phyloP scores from a whole-genome alignment of 2,329 filamentous ascomycete species.

The Sphaerulina vaccinii region DNA sequence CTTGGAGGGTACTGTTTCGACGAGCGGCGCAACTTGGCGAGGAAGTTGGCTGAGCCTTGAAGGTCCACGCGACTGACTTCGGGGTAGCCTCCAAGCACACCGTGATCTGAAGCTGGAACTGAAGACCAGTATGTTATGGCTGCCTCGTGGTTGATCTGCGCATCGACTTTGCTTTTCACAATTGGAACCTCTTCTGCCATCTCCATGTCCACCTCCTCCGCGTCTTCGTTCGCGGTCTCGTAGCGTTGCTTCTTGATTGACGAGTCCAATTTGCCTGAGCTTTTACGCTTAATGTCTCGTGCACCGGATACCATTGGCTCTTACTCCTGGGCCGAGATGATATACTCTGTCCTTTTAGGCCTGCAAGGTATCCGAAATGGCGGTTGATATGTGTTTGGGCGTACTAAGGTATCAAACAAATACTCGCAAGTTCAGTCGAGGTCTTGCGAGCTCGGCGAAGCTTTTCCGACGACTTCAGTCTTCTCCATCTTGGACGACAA shows the following conservation, averaged over 20 bases:
- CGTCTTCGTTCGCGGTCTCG: not conserved
- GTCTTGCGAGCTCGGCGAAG: too few species aligned
- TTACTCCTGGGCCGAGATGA: not conserved
- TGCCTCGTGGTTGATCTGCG: slow-evolving; percentile 45
- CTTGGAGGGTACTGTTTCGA: slow-evolving; percentile 31
- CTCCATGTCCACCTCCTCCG: slow-evolving; percentile 5
- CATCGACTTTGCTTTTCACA: slow-evolving; percentile 5
- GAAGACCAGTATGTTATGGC: slow-evolving; percentile 54
- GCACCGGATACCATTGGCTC: slow-evolving; percentile 8
- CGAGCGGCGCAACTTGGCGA: slow-evolving; percentile 61
- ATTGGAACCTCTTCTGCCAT: slow-evolving; percentile 15
- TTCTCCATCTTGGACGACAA: too few species aligned
- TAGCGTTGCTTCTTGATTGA: slow-evolving; percentile 14
- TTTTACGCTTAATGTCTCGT: slow-evolving; percentile 19
- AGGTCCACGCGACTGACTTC: slow-evolving; percentile 69
- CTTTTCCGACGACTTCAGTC: too few species aligned
- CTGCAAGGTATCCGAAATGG: too few species aligned
- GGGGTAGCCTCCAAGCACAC: slow-evolving; percentile 77
- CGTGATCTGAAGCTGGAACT: slow-evolving; percentile 58
- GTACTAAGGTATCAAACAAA: too few species aligned
- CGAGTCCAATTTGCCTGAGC: slow-evolving; percentile 4
- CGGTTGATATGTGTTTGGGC: too few species aligned
- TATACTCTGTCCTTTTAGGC: too few species aligned
- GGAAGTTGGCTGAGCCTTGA: slow-evolving; percentile 66
- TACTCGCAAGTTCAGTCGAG: too few species aligned